phyloP scores from a whole-genome alignment of 495 filamentous ascomycete species.

The Geoglossum glabrum region DNA sequence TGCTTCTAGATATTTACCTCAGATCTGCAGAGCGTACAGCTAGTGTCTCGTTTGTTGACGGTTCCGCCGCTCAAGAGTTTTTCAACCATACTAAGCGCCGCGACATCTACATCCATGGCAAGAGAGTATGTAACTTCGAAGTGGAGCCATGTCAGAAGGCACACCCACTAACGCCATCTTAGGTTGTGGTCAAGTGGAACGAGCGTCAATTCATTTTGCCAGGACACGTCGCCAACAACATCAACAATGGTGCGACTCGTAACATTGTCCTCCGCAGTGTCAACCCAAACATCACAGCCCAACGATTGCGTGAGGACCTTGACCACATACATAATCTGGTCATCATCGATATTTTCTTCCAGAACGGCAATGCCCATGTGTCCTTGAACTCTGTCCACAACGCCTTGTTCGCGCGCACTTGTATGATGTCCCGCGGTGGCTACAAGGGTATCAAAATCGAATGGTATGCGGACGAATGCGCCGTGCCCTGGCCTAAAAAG shows the following conservation, averaged over 20 bases:
- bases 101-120: conserved; percentile 48
- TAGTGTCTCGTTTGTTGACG: conserved; percentile 50
- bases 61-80: conserved; percentile 41
- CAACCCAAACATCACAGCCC: conserved; percentile 37
- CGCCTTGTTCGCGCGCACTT: conserved; percentile 52
- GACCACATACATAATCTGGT: conserved; percentile 69
- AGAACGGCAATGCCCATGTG: conserved; percentile 36
- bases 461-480: conserved; percentile 59
- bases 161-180: conserved; percentile 9
- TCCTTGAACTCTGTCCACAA: conserved; percentile 62
- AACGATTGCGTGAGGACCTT: conserved; percentile 46
- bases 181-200: conserved; percentile 54
- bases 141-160: not conserved
- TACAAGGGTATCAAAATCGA: conserved; percentile 59
- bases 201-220: conserved; percentile 54
- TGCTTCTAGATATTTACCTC: conserved; percentile 48
- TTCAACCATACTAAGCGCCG: conserved; percentile 40
- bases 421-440: conserved; percentile 54
- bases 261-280: conserved; percentile 48
- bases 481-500: conserved; percentile 30
- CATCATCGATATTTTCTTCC: conserved; percentile 44
- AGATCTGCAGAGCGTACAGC: conserved; percentile 39
- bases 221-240: conserved; percentile 43
- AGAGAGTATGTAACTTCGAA: conserved; percentile 29
- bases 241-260: conserved; percentile 52